These are phyloP conservation scores for Parathielavia appendiculata DNA, from an alignment of 495 filamentous ascomycete species.

Conservation along the genomic window DNA sequence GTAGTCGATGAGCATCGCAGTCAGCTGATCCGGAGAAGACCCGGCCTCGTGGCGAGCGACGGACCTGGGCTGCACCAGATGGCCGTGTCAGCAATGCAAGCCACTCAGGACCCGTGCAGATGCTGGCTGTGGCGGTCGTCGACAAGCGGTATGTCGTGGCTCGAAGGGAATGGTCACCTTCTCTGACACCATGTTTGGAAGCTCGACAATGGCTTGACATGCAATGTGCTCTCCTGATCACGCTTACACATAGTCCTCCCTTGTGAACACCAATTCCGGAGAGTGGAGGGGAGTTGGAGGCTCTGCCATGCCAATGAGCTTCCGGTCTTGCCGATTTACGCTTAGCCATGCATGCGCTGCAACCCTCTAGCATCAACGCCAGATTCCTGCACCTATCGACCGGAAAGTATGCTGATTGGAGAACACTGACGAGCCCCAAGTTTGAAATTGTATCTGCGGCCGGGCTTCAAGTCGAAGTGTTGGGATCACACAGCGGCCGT, in stretches of 20 bases:
- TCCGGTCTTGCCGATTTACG: neutral
- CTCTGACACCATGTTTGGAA: neutral
- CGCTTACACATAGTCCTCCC: no score
- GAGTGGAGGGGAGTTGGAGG: neutral
- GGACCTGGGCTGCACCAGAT: neutral
- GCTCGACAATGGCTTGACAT: neutral
- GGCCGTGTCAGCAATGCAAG: neutral
- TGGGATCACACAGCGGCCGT: no score
- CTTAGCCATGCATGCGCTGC: neutral
- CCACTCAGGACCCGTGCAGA: neutral
- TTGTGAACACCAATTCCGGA: neutral
- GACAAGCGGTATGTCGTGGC: neutral
- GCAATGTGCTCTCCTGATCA: neutral
- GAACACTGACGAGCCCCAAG: neutral
- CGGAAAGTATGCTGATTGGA: neutral
- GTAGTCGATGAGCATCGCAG: no score
- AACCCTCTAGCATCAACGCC: constrained; percentile 4
- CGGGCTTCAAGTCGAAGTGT: no score
- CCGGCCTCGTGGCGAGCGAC: neutral
- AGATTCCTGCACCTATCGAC: neutral
- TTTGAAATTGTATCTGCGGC: neutral
- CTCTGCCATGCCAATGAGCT: constrained; percentile 10
- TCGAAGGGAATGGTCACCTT: neutral
- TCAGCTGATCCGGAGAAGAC: neutral
- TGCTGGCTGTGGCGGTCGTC: neutral